A percentile compares a stretch with the other conserved stretches of the same genome.
Conservation (phyloP, 805 yeast genomes). For the Starmerella asiatica region DNA sequence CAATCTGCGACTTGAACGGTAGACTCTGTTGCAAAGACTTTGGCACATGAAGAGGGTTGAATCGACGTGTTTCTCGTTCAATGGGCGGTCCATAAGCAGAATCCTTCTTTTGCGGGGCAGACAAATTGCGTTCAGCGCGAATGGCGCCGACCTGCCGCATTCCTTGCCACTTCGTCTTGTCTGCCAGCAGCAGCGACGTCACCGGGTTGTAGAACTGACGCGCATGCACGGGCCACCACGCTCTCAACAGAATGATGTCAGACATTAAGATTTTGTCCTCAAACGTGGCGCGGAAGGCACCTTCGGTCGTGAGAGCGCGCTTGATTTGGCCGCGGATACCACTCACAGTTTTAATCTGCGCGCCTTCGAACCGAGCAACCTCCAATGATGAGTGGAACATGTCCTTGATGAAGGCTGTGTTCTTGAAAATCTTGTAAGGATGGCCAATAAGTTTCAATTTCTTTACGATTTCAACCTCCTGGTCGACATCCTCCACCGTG, state of each 20-base stretch:
- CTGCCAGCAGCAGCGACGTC: conserved; percentile 63
- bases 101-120: conserved; percentile 45
- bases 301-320: conserved; percentile 84
- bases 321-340: conserved; percentile 97
- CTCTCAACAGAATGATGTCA: conserved; percentile 76
- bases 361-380: conserved; percentile 97
- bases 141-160: conserved; percentile 92
- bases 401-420: conserved; percentile 93
- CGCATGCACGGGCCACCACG: conserved; percentile 93
- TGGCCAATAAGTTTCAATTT: conserved; percentile 89
- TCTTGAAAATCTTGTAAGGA: conserved; percentile 84
- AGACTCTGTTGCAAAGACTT: conserved; percentile 56
- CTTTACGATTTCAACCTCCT: conserved; percentile 81
- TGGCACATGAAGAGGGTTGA: conserved; percentile 82
- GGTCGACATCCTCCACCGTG: conserved; percentile 82
- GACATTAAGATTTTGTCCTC: conserved; percentile 81
- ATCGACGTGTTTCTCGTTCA: conserved; percentile 71
- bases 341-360: conserved; percentile 87
- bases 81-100: conserved; percentile 47
- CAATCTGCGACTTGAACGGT: conserved; percentile 88
- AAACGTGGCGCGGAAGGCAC: conserved; percentile 89
- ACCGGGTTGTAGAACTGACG: conserved; percentile 92
- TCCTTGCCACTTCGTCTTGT: conserved; percentile 87
- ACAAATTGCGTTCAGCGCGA: conserved; percentile 57
- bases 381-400: conserved; percentile 89